Evolutionary conservation across 140 eudicot genomes (phyloP), one percentile per base, ranked within the genome.

Genomic region (Ambrosia hybrid): DNA sequence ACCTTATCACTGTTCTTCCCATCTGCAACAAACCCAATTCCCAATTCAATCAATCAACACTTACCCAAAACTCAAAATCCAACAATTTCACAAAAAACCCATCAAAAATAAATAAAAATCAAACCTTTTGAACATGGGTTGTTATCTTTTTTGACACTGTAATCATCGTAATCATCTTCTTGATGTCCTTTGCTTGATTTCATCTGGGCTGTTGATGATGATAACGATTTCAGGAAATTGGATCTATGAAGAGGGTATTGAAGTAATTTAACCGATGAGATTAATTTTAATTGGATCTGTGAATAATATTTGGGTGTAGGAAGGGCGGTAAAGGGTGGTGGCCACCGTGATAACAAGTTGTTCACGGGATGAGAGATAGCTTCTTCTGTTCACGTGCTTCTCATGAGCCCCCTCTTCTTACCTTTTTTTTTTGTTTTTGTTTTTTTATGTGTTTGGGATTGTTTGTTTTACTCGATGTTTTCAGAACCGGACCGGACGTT

Each of bases 101-200:
- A 43, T 16, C 12, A 0, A 51, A 3, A 6, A 21, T 1, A 12
- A 1, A 13, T 6, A 38, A 51, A 30, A 9, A 55, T 6, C 73
- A 60, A 1, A 86, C 94, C 90, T 87, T 81, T 87, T 51, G 60
- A 77, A 65, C 72, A 56, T 49, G 84, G 76, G 11, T 77, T 76
- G 37, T 70, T 74, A 58, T 87, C 87, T 67, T 81, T 86, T 76
- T 78, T 86, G 33, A 66, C 43, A 49, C 84, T 81, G 74, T 76
- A 84, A 5, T 84, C 94, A 55, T 88, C 95, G 64, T 76, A 85
- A 70, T 84, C 96, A 5, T 82, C 87, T 49, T 85, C 86, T 13
- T 83, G 95, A 67, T 88, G 87, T 7, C 74, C 74, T 70, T 88
- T 86, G 14, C 65, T 81, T 57, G 92, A 83, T 86, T 86, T 83